Evolutionary conservation across 495 filamentous ascomycete genomes (phyloP), one percentile per base, ranked within the genome.

Genomic region (Aspergillus asperescens): DNA sequence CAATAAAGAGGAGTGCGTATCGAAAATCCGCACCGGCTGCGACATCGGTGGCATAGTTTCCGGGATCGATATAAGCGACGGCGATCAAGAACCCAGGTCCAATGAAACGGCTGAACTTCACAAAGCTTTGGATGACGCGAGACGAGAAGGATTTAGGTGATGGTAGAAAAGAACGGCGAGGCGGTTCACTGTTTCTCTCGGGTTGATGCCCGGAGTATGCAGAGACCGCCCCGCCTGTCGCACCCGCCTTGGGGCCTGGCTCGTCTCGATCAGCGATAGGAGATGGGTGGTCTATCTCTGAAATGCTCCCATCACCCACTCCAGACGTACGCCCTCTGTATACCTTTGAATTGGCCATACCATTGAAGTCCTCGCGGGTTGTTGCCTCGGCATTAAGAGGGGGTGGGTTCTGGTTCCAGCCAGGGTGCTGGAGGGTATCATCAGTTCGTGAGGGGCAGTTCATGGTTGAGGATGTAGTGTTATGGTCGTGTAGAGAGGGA

Each of bases 21-120:
- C 74, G 74, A 52, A 76, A 85, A 12, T 76, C 66, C 27, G 84
- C 81, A 53, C 85, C 85, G 34, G 84, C 89, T 27, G 86, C 80
- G 45, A 90, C 85, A 68, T 90, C 89, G 24, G 89, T 92, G 4
- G 88, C 79, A 66, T 92, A 92, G 66, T 94, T 94, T 45, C 87
- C 87, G 7, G 87, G 87, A 55, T 92, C 87, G 58, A 92, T 89
- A 70, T 85, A 81, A 16, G 86, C 86, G 35, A 90, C 87, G 13
- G 86, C 80, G 49, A 92, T 79, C 69, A 95, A 79, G 66, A 95
- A 90, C 1, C 90, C 90, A 10, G 90, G 90, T 0, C 90, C 90
- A 40, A 95, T 72, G 62, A 96, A 96, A 53, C 81, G 82, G 50
- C 67, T 68, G 60, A 87, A 93, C 27, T 82, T 91, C 49, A 73